Conservation (phyloP, 371 early-diverging fungal genomes). For the Mucor lusitanicus region DNA sequence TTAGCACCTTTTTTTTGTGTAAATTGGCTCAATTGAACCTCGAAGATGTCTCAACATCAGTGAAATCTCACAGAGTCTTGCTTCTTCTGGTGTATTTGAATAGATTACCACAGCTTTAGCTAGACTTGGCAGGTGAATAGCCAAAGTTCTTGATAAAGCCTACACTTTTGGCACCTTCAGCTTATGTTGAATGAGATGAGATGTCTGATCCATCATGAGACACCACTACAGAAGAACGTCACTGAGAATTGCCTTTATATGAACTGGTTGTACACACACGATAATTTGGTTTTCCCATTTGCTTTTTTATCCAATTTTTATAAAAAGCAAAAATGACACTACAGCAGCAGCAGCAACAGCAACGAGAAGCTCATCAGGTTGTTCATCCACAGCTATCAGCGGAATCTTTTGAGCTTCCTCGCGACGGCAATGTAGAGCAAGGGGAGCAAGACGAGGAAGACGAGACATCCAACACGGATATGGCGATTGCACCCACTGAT, state of each 20-base stretch:
- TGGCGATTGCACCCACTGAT: slow-evolving; percentile 17
- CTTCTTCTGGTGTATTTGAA: no score
- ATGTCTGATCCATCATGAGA: background rate
- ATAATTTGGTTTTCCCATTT: background rate
- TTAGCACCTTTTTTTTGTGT: no score
- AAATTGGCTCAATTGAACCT: no score
- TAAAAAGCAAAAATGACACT: slow-evolving; percentile 15
- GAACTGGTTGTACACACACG: background rate
- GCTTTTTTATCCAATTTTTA: background rate
- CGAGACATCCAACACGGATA: slow-evolving; percentile 10
- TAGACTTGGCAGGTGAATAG: no score
- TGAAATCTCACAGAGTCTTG: no score
- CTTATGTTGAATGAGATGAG: background rate
- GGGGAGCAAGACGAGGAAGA: slow-evolving; percentile 16
- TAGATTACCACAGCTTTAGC: no score
- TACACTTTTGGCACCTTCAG: no score
- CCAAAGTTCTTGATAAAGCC: no score
- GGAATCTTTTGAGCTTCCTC: slow-evolving; percentile 9
- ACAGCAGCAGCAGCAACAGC: background rate
- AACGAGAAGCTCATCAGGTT: slow-evolving; percentile 11
- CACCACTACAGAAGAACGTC: background rate
- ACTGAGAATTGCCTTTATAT: background rate
- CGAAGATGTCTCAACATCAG: no score
- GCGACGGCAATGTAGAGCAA: background rate
- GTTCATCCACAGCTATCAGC: slow-evolving; percentile 19